Percentiles rank a stretch among this genome's conserved stretches.
phyloP scores from a whole-genome alignment of 192 early-diverging fungal species.

The Coemansia sp. region DNA sequence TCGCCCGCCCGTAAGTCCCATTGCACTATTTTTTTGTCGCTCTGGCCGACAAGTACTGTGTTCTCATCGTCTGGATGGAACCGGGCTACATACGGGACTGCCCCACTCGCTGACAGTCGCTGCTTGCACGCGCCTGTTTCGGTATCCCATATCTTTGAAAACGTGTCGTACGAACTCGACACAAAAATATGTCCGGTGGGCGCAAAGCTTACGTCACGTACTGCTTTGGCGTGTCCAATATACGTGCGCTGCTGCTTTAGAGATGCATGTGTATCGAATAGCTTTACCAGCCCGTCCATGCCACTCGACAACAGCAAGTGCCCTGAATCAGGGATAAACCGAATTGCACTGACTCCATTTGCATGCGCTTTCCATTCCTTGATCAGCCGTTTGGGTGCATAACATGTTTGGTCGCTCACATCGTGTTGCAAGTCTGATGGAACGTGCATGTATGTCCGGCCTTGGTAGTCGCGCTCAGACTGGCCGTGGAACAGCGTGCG shows the following conservation, averaged over 20 bases:
- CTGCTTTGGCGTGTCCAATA: slow-evolving; percentile 89
- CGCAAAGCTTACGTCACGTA: slow-evolving; percentile 88
- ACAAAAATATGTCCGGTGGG: slow-evolving; percentile 85
- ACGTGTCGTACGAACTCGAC: slow-evolving; percentile 86
- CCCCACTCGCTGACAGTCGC: slow-evolving; percentile 66
- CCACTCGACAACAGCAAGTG: slow-evolving; percentile 87
- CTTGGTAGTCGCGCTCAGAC: slow-evolving; percentile 85
- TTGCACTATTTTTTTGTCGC: slow-evolving; percentile 87
- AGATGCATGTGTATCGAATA: slow-evolving; percentile 95
- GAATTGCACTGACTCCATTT: slow-evolving; percentile 87
- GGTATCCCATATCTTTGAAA: slow-evolving; percentile 97
- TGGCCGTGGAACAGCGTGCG: slow-evolving; percentile 86
- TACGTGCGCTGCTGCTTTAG: slow-evolving; percentile 82
- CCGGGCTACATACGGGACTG: slow-evolving; percentile 82
- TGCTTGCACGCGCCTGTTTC: slow-evolving; percentile 92
- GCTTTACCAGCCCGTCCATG: slow-evolving; percentile 95
- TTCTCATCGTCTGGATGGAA: slow-evolving; percentile 93
- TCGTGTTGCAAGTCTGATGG: slow-evolving; percentile 83
- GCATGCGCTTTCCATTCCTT: slow-evolving; percentile 94
- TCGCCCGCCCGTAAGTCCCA: slow-evolving; percentile 84
- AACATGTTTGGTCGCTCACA: slow-evolving; percentile 74
- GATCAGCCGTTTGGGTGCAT: slow-evolving; percentile 80
- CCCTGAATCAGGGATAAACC: slow-evolving; percentile 86
- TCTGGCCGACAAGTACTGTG: slow-evolving; percentile 86
- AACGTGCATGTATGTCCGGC: slow-evolving; percentile 94